Evolutionary conservation across 1,284 basidiomycete species (phyloP).

Genomic region (Rhodofomes roseus): DNA sequence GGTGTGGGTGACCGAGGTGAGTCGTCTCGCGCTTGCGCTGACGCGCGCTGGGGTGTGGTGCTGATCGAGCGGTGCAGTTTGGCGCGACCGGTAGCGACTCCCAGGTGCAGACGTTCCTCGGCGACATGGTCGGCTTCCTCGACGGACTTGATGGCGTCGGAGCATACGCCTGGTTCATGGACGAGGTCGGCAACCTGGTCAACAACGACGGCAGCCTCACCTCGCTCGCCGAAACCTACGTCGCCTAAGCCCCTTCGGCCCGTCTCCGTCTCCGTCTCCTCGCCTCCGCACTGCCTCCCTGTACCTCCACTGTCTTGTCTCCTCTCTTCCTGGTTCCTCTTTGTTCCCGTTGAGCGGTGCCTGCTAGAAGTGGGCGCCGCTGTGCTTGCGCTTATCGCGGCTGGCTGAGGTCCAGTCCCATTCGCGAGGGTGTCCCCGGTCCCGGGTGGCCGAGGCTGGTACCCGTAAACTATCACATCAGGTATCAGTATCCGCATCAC

Average conservation of each 20-base stretch:
- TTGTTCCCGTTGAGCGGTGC: background rate
- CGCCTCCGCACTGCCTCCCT: background rate
- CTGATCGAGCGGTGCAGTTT: constrained; percentile 18
- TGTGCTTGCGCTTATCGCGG: background rate
- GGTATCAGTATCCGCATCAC: background rate
- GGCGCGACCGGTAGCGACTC: constrained; percentile 23
- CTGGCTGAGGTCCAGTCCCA: background rate
- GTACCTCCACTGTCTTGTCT: background rate
- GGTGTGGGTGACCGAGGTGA: constrained; percentile 29
- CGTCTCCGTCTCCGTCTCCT: background rate
- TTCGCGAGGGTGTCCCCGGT: background rate
- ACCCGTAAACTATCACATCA: background rate
- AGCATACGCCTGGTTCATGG: constrained; percentile 31
- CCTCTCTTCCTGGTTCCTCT: background rate
- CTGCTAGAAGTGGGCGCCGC: background rate
- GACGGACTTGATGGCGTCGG: constrained; percentile 22
- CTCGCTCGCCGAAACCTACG: constrained; percentile 12
- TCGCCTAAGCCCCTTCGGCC: background rate
- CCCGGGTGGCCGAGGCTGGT: background rate
- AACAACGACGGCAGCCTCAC: constrained; percentile 18
- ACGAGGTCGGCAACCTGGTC: constrained; percentile 24
- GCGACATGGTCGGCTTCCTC: constrained; percentile 28
- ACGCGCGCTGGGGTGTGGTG: background rate
- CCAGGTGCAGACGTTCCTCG: constrained; percentile 26
- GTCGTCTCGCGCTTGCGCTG: background rate